Evolutionary conservation across 305 asterid genomes (phyloP).

Genomic region (Striga hermonthica): DNA sequence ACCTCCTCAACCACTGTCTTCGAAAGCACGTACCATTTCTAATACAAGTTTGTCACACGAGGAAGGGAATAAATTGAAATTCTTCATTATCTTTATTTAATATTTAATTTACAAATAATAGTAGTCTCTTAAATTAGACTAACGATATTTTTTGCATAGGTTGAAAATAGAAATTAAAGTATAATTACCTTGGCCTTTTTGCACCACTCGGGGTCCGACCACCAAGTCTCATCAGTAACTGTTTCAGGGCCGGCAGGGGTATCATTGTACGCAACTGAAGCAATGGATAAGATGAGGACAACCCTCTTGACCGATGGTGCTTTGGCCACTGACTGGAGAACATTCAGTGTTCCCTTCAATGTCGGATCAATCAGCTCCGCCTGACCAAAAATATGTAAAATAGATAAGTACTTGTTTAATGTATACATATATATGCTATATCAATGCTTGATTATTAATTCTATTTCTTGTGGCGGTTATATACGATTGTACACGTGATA

Average conservation of each 20-base stretch:
- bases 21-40: conserved; percentile 40
- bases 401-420: neutral
- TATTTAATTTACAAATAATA: too few species aligned
- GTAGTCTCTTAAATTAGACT: too few species aligned
- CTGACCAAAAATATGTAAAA: conserved; percentile 27
- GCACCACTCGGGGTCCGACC: conserved; percentile 49
- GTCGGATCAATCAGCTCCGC: conserved; percentile 60
- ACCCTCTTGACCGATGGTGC: conserved; percentile 46
- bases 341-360: conserved; percentile 59
- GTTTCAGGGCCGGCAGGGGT: conserved; percentile 50
- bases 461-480: too few species aligned
- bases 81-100: too few species aligned
- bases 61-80: too few species aligned
- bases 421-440: too few species aligned
- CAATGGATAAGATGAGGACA: conserved; percentile 54
- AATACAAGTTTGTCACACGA: neutral
- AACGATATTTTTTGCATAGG: too few species aligned
- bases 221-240: conserved; percentile 57
- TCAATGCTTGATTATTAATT: too few species aligned
- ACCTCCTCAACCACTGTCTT: conserved; percentile 49
- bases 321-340: conserved; percentile 52
- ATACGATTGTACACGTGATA: too few species aligned
- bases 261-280: conserved; percentile 48
- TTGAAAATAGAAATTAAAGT: neutral
- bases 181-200: conserved; percentile 36